phyloP scores from a whole-genome alignment of 176 grass and related monocot species.

The Melocanna baccifera region DNA sequence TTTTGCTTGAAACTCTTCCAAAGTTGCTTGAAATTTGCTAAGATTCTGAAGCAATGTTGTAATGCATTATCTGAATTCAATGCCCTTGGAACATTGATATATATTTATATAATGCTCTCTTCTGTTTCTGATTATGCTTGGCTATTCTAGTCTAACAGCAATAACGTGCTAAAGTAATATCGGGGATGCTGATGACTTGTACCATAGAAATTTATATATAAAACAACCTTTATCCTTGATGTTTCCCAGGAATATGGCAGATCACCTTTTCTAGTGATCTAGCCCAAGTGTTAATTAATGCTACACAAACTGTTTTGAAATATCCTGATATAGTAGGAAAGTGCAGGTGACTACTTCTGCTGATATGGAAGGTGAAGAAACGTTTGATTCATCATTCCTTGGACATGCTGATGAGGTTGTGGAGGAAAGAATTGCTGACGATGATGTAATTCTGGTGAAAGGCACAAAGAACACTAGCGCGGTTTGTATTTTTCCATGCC shows the following conservation, averaged over 20 bases:
- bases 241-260: neutral
- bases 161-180: neutral
- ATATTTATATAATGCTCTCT: neutral
- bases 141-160: neutral
- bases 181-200: constrained; percentile 28
- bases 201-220: constrained; percentile 39
- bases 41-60: neutral
- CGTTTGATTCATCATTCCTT: constrained; percentile 83
- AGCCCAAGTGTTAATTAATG: constrained; percentile 43
- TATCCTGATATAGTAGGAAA: neutral
- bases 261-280: constrained; percentile 19
- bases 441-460: constrained; percentile 90
- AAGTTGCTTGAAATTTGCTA: neutral
- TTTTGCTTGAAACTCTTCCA: neutral
- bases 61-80: neutral
- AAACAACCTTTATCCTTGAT: constrained; percentile 35
- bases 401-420: constrained; percentile 77
- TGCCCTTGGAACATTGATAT: neutral
- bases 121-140: neutral
- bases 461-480: constrained; percentile 83
- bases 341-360: constrained; percentile 82
- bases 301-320: neutral
- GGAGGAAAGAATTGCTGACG: constrained; percentile 77
- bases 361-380: constrained; percentile 98
- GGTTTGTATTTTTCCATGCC: constrained; percentile 45